phyloP scores from a whole-genome alignment of 2,329 filamentous ascomycete genomes.

The Colletotrichum melonis region DNA sequence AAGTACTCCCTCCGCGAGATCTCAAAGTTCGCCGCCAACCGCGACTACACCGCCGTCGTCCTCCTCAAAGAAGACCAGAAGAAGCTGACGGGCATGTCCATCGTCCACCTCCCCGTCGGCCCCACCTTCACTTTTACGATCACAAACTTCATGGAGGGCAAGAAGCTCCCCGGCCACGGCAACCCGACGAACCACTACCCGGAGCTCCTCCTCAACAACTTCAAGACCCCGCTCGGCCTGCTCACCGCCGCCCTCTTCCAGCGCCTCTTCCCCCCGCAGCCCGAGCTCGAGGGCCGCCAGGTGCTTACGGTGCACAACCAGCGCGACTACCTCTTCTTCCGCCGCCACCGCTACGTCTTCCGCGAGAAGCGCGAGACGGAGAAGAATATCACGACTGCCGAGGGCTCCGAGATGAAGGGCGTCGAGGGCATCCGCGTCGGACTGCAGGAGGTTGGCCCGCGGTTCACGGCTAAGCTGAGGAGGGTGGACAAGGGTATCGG shows the following conservation, averaged over 20 bases:
- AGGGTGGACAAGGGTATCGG: conserved; percentile 91
- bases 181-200: conserved; percentile 92
- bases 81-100: conserved; percentile 81
- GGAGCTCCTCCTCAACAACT: conserved; percentile 92
- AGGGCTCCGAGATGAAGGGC: conserved; percentile 86
- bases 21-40: conserved; percentile 82
- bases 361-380: conserved; percentile 88
- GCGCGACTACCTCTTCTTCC: conserved; percentile 94
- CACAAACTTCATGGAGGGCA: conserved; percentile 90
- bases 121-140: conserved; percentile 95
- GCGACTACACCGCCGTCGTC: conserved; percentile 85
- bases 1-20: conserved; percentile 96
- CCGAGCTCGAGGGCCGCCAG: conserved; percentile 87
- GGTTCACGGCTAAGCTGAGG: conserved; percentile 82
- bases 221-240: conserved; percentile 91
- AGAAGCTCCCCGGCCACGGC: conserved; percentile 87
- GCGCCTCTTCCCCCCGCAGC: conserved; percentile 75
- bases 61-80: conserved; percentile 93
- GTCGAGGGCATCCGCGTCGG: conserved; percentile 88
- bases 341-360: conserved; percentile 92
- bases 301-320: conserved; percentile 95
- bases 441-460: conserved; percentile 82
- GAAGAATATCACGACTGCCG: conserved; percentile 83
- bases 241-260: conserved; percentile 88
- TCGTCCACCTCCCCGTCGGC: conserved; percentile 85